These are phyloP conservation scores for Hypocreales sp. DNA, from an alignment of 2,329 filamentous ascomycete genomes.

Conservation along the genomic window DNA sequence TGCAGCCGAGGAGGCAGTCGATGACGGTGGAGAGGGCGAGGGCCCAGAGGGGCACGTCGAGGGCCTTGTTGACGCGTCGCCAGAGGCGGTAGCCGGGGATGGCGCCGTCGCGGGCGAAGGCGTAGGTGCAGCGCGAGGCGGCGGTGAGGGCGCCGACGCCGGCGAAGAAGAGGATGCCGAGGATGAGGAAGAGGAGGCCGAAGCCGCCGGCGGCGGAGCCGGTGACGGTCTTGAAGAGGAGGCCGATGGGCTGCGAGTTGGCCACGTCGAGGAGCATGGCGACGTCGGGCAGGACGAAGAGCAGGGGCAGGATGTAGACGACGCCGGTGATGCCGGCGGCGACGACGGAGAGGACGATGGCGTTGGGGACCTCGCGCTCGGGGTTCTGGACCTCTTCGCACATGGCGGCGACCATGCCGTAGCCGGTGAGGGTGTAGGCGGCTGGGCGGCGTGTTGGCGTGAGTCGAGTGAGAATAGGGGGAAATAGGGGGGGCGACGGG, in stretches of 20 bases:
- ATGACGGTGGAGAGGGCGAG: conserved; percentile 52
- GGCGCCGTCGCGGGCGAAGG: conserved; percentile 60
- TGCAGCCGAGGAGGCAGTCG: conserved; percentile 56
- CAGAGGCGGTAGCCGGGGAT: conserved; percentile 55
- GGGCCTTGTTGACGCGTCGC: conserved; percentile 45
- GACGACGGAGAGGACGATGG: conserved; percentile 50
- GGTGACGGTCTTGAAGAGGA: conserved; percentile 61
- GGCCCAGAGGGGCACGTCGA: conserved; percentile 57
- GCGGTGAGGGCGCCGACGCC: conserved; percentile 62
- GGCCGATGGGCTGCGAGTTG: conserved; percentile 60
- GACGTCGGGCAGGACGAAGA: conserved; percentile 61
- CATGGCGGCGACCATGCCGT: conserved; percentile 38
- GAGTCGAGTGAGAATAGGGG: no score
- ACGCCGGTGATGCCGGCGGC: conserved; percentile 50
- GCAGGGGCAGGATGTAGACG: conserved; percentile 53
- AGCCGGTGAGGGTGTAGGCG: conserved; percentile 27
- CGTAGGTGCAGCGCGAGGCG: conserved; percentile 58
- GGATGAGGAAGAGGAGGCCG: conserved; percentile 57
- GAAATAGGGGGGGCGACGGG: background rate
- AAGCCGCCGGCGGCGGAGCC: conserved; percentile 61
- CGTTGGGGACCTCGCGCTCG: conserved; percentile 45
- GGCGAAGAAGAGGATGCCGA: conserved; percentile 64
- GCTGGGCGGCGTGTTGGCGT: no score
- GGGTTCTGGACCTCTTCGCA: conserved; percentile 47
- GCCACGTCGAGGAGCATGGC: conserved; percentile 45